These are phyloP conservation scores for Scheffersomyces segobiensis DNA, from an alignment of 1,139 yeast species.

Conservation along the genomic window DNA sequence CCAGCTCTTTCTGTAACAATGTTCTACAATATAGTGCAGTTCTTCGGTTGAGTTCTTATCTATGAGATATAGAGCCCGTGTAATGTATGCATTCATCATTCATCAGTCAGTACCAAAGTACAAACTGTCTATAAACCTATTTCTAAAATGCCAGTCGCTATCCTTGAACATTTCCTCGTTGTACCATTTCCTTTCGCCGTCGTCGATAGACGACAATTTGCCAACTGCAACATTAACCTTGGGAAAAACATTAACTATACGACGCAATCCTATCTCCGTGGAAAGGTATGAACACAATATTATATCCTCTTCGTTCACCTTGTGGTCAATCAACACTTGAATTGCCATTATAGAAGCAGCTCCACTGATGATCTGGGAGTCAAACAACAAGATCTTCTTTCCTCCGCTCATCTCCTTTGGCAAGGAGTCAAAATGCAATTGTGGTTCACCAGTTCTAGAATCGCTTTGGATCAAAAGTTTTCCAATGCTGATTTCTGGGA, in stretches of 20 bases:
- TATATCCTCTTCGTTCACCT: constrained; percentile 62
- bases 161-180: constrained; percentile 42
- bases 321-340: constrained; percentile 82
- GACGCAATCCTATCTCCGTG: constrained; percentile 78
- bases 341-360: constrained; percentile 95
- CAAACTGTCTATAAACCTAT: constrained; percentile 70
- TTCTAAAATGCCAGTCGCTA: constrained; percentile 61
- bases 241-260: constrained; percentile 75
- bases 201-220: constrained; percentile 49
- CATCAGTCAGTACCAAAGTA: constrained; percentile 71
- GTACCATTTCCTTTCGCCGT: constrained; percentile 23
- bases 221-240: constrained; percentile 70
- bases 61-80: not conserved
- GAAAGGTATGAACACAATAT: constrained; percentile 71
- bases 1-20: not conserved
- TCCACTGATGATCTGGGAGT: constrained; percentile 88
- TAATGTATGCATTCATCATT: not conserved
- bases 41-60: not conserved
- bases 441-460: constrained; percentile 89
- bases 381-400: constrained; percentile 66
- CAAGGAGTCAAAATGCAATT: constrained; percentile 72
- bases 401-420: constrained; percentile 38
- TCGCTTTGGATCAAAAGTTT: constrained; percentile 86
- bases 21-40: not conserved
- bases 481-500: constrained; percentile 80